phyloP scores from a whole-genome alignment of 805 yeast species.

The Kluyveromyces siamensis region DNA sequence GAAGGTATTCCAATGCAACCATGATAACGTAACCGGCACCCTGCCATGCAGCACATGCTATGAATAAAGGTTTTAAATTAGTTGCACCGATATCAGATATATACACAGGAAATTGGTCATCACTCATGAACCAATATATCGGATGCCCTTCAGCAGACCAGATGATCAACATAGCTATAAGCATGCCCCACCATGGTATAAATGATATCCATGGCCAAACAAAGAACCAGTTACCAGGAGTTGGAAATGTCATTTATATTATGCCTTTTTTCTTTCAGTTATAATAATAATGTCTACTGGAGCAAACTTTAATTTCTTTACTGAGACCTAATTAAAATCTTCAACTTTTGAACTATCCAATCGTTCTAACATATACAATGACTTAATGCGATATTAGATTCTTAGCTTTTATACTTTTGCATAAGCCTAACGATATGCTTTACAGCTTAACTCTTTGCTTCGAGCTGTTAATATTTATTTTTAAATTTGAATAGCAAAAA shows the following conservation, averaged over 20 bases:
- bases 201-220: conserved; percentile 58
- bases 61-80: conserved; percentile 73
- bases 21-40: conserved; percentile 65
- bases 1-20: conserved; percentile 49
- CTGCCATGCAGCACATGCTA: conserved; percentile 67
- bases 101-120: conserved; percentile 47
- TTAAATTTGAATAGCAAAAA: background rate
- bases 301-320: background rate
- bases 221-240: conserved; percentile 37
- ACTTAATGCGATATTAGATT: too few relatives aligned
- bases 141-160: conserved; percentile 85
- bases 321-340: background rate
- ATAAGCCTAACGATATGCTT: too few relatives aligned
- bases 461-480: too few relatives aligned
- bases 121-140: conserved; percentile 45
- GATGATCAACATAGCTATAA: conserved; percentile 62
- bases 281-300: background rate
- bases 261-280: background rate
- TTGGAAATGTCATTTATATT: conserved; percentile 4
- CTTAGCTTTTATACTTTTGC: too few relatives aligned
- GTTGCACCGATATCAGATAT: conserved; percentile 88
- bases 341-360: background rate
- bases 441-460: too few relatives aligned
- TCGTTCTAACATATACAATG: too few relatives aligned
- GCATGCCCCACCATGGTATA: conserved; percentile 86